Evolutionary conservation across 2,329 filamentous ascomycete genomes (phyloP), one percentile per base, ranked within the genome.

Genomic region (Metarhizium brunneum): DNA sequence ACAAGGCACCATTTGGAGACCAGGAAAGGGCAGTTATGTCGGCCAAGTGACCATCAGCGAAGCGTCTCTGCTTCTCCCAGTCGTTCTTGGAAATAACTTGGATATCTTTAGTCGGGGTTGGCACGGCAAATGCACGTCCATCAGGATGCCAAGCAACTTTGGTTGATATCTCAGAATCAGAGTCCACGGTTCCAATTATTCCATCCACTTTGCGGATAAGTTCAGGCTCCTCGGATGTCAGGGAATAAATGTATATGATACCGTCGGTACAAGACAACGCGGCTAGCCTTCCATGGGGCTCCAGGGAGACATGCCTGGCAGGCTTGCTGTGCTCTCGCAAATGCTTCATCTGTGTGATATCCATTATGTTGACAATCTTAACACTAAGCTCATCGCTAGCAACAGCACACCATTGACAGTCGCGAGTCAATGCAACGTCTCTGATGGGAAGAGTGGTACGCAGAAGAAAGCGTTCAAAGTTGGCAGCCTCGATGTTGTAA

Each of bases 381-480:
- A 97, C 90, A 1, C 86, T 88, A 57, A 96, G 77, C 70, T 99
- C 94, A 69, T 97, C 95, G 77, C 92, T 96, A n/a, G 92, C 91
- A 30, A 97, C 90, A 35, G 94, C 94, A 61, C 87, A 89, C 92
- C 91, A 97, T 64, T 88, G 82, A 0, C 83, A 81, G 67, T 97
- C 88, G 2, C 84, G 81, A 2, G 90, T 92, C 14, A 99, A 76
- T 4, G 89, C 85, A 54, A 99, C 77, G 68, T 96, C 91, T 65
- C 94, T 83, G 36, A 96, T 83, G 0, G 94, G 90, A 2, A 96
- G 76, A n/a, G 90, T 86, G 56, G 86, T 89, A 60, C 94, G 85
- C 30, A 91, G 81, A 52, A 99, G 81, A 61, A 95, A 87, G 57
- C 86, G 85, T 59, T 95, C 89, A 72, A 95, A 90, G 32, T 77